phyloP scores from a whole-genome alignment of 2,329 filamentous ascomycete genomes.

The Penicillium expansum region DNA sequence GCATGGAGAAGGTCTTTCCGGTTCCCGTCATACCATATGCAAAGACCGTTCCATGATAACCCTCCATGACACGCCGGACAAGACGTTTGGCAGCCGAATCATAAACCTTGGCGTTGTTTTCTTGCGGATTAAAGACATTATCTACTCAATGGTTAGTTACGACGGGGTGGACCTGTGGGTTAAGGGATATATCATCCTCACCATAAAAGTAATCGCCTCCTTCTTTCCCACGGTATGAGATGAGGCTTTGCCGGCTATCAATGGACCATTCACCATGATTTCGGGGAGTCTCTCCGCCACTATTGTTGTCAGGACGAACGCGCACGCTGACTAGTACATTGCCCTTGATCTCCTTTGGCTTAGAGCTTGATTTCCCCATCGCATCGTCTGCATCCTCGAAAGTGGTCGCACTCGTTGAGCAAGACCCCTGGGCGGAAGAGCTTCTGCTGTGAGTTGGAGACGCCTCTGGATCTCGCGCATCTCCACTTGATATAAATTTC shows the following conservation, averaged over 20 bases:
- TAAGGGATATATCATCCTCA: constrained; percentile 45
- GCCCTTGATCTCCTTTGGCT: constrained; percentile 72
- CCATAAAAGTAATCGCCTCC: constrained; percentile 91
- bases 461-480: constrained; percentile 68
- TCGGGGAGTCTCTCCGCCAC: constrained; percentile 58
- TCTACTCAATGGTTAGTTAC: constrained; percentile 53
- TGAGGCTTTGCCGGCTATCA: constrained; percentile 75
- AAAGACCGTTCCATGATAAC: constrained; percentile 97
- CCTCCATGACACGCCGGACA: constrained; percentile 96
- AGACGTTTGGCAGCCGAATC: constrained; percentile 90
- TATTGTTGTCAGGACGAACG: constrained; percentile 72
- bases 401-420: constrained; percentile 83
- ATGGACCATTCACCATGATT: constrained; percentile 87
- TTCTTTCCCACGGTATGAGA: constrained; percentile 83
- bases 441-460: constrained; percentile 86
- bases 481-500: constrained; percentile 65
- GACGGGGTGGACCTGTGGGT: neutral
- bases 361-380: constrained; percentile 31
- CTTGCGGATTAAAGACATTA: constrained; percentile 91
- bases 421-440: constrained; percentile 89
- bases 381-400: constrained; percentile 74
- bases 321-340: constrained; percentile 95
- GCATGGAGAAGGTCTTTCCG: constrained; percentile 99
- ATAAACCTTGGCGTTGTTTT: constrained; percentile 93
- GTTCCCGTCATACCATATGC: constrained; percentile 99